A percentile compares a stretch with the other conserved stretches of the same genome.
Evolutionary conservation across 108 stramenopile genomes (phyloP).

Genomic region (Cyclotella choctawhatcheeana): DNA sequence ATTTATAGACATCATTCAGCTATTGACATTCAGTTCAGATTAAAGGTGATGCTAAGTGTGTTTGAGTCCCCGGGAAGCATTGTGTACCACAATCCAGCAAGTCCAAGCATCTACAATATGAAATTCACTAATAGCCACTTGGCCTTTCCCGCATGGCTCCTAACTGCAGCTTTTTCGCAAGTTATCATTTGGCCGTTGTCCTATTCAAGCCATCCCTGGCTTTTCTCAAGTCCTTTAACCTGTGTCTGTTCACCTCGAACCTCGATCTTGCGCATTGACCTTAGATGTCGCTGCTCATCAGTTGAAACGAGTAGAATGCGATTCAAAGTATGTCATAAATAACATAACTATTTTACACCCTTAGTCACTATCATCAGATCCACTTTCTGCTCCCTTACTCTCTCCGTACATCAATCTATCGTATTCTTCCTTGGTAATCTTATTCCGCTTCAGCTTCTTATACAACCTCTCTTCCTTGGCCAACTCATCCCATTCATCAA

Average conservation of each 20-base stretch:
- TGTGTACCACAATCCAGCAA: neutral
- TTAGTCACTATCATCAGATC: constrained; percentile 4
- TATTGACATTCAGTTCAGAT: neutral
- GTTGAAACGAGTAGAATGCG: no score
- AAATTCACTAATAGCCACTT: neutral
- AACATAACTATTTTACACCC: neutral
- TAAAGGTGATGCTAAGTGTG: neutral
- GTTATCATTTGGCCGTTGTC: neutral
- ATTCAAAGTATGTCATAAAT: neutral
- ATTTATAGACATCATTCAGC: neutral
- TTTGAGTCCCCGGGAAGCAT: neutral
- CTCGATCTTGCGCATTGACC: no score
- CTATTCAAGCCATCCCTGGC: neutral
- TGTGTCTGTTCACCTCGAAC: no score
- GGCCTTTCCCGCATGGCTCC: neutral
- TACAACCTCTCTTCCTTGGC: constrained; percentile 96
- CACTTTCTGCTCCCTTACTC: constrained; percentile 16
- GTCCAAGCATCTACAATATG: neutral
- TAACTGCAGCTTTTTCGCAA: neutral
- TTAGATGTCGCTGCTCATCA: no score
- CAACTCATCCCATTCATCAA: constrained; percentile 98
- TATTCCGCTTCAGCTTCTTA: constrained; percentile 85
- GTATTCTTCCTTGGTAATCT: constrained; percentile 86
- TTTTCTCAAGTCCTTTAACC: neutral
- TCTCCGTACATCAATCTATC: constrained; percentile 66